These are phyloP conservation scores for Colletotrichum neosansevieriae DNA, from an alignment of 2,329 filamentous ascomycete genomes.

Conservation along the genomic window DNA sequence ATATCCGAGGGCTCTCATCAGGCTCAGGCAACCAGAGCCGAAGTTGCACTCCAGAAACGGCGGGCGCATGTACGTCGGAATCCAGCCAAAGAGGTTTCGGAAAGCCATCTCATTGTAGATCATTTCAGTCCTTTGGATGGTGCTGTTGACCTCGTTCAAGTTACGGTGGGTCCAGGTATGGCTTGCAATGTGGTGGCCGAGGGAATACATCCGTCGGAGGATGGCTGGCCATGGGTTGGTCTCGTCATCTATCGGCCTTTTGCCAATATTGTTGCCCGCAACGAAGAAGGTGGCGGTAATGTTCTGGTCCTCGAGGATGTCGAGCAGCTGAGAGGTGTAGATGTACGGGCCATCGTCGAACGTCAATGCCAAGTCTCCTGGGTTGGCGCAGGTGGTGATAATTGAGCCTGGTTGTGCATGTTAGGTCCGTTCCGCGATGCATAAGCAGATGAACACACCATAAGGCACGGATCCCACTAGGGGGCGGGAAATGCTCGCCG, in stretches of 20 bases:
- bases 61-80: slow-evolving; percentile 59
- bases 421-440: slow-evolving; percentile 41
- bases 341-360: slow-evolving; percentile 61
- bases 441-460: slow-evolving; percentile 48
- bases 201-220: slow-evolving; percentile 54
- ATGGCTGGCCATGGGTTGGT: slow-evolving; percentile 50
- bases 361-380: slow-evolving; percentile 57
- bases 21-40: slow-evolving; percentile 35
- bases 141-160: slow-evolving; percentile 44
- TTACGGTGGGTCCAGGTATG: slow-evolving; percentile 55
- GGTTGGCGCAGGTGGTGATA: slow-evolving; percentile 52
- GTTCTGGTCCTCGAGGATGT: slow-evolving; percentile 49
- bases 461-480: slow-evolving; percentile 52
- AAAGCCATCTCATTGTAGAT: slow-evolving; percentile 49
- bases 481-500: slow-evolving; percentile 48
- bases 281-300: slow-evolving; percentile 58
- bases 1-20: slow-evolving; percentile 59
- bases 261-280: slow-evolving; percentile 55
- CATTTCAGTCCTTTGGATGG: slow-evolving; percentile 45
- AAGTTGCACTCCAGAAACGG: slow-evolving; percentile 49
- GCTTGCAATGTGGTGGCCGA: slow-evolving; percentile 60
- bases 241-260: slow-evolving; percentile 55
- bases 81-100: slow-evolving; percentile 55
- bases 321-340: slow-evolving; percentile 57
- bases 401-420: slow-evolving; percentile 44